Percentiles rank a stretch among this genome's conserved stretches.
Conservation (phyloP, 208 protist species). For the Acanthamoeba rhysodes region DNA sequence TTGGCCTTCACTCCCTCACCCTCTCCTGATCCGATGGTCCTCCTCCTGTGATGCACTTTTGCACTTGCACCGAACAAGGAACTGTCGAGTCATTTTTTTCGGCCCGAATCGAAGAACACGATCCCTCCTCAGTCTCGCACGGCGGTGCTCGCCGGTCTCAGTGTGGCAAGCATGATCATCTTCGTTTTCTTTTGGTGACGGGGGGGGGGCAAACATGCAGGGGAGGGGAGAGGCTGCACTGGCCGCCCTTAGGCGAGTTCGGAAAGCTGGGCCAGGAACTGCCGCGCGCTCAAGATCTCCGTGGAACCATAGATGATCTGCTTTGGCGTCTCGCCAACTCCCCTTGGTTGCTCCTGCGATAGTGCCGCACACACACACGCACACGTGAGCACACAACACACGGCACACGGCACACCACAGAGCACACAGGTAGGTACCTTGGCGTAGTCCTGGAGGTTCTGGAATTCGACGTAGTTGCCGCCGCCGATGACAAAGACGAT, state of each 20-base stretch:
- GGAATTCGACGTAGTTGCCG: constrained; percentile 93
- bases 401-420: not conserved
- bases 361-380: not conserved
- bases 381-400: not conserved
- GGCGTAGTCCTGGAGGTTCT: constrained; percentile 89
- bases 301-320: constrained; percentile 77
- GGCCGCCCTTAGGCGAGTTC: constrained; percentile 52
- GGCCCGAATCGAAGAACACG: too few relatives aligned
- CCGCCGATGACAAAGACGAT: constrained; percentile 93
- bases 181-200: too few relatives aligned
- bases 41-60: too few relatives aligned
- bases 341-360: constrained; percentile 44
- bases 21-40: not conserved
- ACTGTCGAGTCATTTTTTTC: too few relatives aligned
- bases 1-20: constrained; percentile 22
- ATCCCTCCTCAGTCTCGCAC: too few relatives aligned
- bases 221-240: too few relatives aligned
- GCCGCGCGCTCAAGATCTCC: constrained; percentile 53
- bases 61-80: too few relatives aligned
- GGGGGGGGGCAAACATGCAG: too few relatives aligned
- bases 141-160: too few relatives aligned
- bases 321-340: constrained; percentile 63
- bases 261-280: constrained; percentile 70
- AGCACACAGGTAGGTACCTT: constrained; percentile 31
- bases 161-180: too few relatives aligned